Base-by-base conservation (phyloP, 2,329 filamentous ascomycete species). In the Talaromyces rugulosus region DNA sequence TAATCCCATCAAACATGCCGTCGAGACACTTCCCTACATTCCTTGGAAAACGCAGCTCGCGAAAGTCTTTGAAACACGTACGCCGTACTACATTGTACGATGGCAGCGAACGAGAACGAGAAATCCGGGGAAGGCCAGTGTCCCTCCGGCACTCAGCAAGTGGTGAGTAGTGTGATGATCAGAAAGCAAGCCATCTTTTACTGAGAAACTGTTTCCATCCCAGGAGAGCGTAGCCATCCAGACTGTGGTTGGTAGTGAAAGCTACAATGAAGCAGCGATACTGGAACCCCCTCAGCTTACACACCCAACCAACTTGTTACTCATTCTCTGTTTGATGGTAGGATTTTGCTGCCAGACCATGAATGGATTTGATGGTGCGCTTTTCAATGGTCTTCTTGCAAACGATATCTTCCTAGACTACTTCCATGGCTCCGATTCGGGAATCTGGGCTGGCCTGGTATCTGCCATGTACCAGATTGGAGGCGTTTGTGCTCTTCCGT, bases 311-410 rank as follows among this genome's bases (percentile, higher is more conserved):
- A 57, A 33, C 44, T 40, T 61, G 40, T 4, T 33, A 16, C 27
- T 61, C 23, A n/a, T 51, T 16, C 54, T 57, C 44, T 61, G 59
- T 56, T 47, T 61, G 11, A 36, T 36, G 34, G 34, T 36, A 36
- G 78, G 75, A 34, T 80, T 77, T 68, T 75, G 79, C 65, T 78
- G 75, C 63, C 82, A 80, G 28, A 84, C 81, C 8, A 81, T 82
- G 78, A 85, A 85, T 69, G 84, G 84, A 31, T 86, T 83, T 65
- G 84, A 87, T 65, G 83, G 83, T 42, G 83, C 81, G 31, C 78
- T 87, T 56, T 83, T 85, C 67, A 81, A 80, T 61, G 80, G 80
- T 40, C 71, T 85, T 18, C 70, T 81, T 18, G 78, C 80, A 44
- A 85, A 85, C 72, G 74, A 73, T 31, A 64, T 68, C 16, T 81